A percentile compares a stretch with the other conserved stretches of the same genome.
Evolutionary conservation across 306 rosid genomes (phyloP).

Genomic region (Pyrus bretschneideri): DNA sequence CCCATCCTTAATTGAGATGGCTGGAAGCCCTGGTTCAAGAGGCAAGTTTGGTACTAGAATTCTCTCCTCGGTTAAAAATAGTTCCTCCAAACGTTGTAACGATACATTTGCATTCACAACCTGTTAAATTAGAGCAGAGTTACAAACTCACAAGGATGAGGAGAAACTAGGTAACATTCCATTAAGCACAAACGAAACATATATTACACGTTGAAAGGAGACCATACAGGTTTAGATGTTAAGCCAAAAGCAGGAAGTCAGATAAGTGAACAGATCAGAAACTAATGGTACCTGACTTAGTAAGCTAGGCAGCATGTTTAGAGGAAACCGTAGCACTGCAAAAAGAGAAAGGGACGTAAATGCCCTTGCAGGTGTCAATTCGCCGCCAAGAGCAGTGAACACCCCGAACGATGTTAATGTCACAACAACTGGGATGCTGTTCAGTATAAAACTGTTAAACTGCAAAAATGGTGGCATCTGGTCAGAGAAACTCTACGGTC

Average conservation of each 20-base stretch:
- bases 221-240: no score
- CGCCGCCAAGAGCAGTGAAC: constrained; percentile 80
- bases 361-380: constrained; percentile 83
- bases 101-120: constrained; percentile 80
- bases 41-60: constrained; percentile 55
- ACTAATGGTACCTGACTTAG: constrained; percentile 59
- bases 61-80: constrained; percentile 61
- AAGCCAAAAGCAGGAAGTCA: background rate
- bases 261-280: constrained; percentile 7
- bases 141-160: background rate
- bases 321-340: constrained; percentile 64
- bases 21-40: constrained; percentile 59
- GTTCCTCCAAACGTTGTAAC: constrained; percentile 75
- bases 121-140: constrained; percentile 34
- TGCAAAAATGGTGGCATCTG: constrained; percentile 29
- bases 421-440: constrained; percentile 79
- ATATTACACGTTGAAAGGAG: background rate
- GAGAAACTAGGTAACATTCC: background rate
- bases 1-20: constrained; percentile 67
- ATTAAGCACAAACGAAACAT: background rate
- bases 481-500: constrained; percentile 12
- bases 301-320: constrained; percentile 68
- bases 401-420: constrained; percentile 64
- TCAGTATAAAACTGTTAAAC: constrained; percentile 62
- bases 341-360: constrained; percentile 84